Base-by-base conservation (phyloP, 2,329 filamentous ascomycete species). In the Cordyceps tenuipes region DNA sequence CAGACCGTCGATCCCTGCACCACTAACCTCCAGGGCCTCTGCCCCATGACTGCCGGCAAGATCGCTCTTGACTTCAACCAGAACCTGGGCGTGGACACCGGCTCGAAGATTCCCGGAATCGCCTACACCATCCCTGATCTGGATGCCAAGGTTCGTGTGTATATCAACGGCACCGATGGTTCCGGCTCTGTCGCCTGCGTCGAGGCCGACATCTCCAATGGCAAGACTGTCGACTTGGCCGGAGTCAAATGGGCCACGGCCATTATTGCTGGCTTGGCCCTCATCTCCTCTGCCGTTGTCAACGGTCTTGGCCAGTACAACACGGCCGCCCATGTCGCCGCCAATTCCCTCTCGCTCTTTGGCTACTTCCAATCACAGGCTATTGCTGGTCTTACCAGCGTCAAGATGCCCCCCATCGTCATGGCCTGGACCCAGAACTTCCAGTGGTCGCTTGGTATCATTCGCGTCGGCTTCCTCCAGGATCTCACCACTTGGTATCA, bases 371-470 rank as follows among this genome's bases (percentile, higher is more conserved):
- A 97, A 75, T 86, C 90, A 3, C 92, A 96, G 74, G 92, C 93
- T 26, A 91, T 97, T 73, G 80, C 96, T 68, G 92, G 92, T 64
- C 87, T 97, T 74, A 90, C 87, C 59, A 84, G 88, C 23, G 87
- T 97, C 15, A 80, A 81, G 50, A 82, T 96, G 59, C 93, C 93
- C 8, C 93, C 93, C 0, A 90, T 96, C 63, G 93, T 96, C 59
- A 82, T 89, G 68, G 83, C 91, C 0, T 97, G 93, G 93, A 96
- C 92, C 2, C 92, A 97, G 76, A 93, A 97, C 75, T 97, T 97
- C 77, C 89, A 95, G 71, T 97, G 93, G 93, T 95, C 88, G 69
- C 94, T 97, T 90, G 93, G 93, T 67, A 91, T 97, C 67, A 96
- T 97, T 68, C 83, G 84, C 57, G 81, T 97, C 48, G 80, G 79